Percentiles rank a stretch among this genome's conserved stretches.
Conservation (phyloP, 1,139 yeast species). For the Candida neerlandica region DNA sequence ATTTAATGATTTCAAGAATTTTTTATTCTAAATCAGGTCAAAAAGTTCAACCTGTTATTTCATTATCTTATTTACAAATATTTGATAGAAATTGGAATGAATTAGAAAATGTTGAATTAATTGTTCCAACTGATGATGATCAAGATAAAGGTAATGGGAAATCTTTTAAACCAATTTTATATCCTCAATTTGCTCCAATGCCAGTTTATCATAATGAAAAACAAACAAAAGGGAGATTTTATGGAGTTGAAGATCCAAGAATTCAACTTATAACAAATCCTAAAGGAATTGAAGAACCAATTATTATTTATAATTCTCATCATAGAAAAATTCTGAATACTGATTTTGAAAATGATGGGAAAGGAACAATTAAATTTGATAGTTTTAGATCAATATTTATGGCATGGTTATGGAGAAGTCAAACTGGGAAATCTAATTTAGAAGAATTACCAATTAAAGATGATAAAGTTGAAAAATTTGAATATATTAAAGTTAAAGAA, state of each 20-base stretch:
- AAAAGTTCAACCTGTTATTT: conserved; percentile 23
- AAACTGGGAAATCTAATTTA: conserved; percentile 32
- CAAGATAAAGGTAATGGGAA: too few species aligned
- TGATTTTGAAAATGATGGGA: conserved; percentile 1
- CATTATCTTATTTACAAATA: conserved; percentile 23
- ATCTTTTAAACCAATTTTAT: conserved; percentile 19
- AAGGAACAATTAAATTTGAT: conserved; percentile 14
- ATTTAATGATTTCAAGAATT: conserved; percentile 32
- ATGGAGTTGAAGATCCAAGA: conserved; percentile 49
- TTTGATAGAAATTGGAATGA: conserved; percentile 31
- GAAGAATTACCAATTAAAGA: conserved; percentile 22
- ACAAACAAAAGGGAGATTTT: conserved; percentile 24
- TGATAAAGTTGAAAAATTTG: conserved; percentile 15
- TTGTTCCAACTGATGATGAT: conserved; percentile 13
- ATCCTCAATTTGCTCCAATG: conserved; percentile 36
- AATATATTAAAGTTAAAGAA: conserved; percentile 30
- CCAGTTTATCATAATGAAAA: conserved; percentile 36
- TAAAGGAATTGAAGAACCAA: conserved; percentile 40
- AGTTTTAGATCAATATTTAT: conserved; percentile 27
- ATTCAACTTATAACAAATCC: conserved; percentile 32
- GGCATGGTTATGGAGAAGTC: conserved; percentile 38
- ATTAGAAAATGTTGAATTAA: conserved; percentile 23
- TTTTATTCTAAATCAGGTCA: conserved; percentile 25
- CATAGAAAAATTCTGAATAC: conserved; percentile 26
- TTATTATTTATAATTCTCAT: conserved; percentile 35